Conservation (phyloP, 352 stramenopile species). For the Phytophthora hibernalis region DNA sequence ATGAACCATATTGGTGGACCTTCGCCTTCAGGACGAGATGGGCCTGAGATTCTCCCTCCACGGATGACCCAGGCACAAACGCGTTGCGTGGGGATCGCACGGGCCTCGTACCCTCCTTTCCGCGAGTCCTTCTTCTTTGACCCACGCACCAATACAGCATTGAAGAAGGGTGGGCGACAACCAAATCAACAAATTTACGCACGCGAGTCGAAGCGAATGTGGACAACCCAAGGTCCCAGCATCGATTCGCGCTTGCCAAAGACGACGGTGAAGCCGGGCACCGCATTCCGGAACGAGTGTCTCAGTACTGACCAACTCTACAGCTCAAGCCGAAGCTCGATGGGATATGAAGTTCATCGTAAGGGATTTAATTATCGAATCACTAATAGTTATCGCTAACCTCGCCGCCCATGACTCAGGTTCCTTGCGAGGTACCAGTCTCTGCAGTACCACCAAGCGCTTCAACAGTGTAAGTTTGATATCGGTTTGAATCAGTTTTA, state of each 20-base stretch:
- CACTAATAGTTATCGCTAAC: too few relatives aligned
- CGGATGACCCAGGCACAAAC: slow-evolving; percentile 26
- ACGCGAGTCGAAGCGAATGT: slow-evolving; percentile 60
- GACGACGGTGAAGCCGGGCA: slow-evolving; percentile 61
- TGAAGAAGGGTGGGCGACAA: slow-evolving; percentile 47
- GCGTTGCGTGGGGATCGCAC: slow-evolving; percentile 15
- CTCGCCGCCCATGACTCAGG: slow-evolving; percentile 24
- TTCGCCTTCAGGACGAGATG: slow-evolving; percentile 7
- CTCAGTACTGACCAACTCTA: slow-evolving; percentile 72
- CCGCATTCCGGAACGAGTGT: slow-evolving; percentile 71
- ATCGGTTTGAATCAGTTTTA: not conserved
- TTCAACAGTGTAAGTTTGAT: slow-evolving; percentile 45
- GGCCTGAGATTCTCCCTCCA: slow-evolving; percentile 17
- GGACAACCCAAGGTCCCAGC: slow-evolving; percentile 48
- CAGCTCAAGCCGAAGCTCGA: slow-evolving; percentile 57
- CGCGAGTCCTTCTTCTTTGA: slow-evolving; percentile 76
- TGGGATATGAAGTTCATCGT: slow-evolving; percentile 78
- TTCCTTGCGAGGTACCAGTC: slow-evolving; percentile 69
- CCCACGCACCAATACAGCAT: slow-evolving; percentile 48
- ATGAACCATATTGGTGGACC: slow-evolving; percentile 6
- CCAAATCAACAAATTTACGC: slow-evolving; percentile 39
- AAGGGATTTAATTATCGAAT: too few relatives aligned
- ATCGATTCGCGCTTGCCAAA: slow-evolving; percentile 62
- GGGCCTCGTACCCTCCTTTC: slow-evolving; percentile 58
- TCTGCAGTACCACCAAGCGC: slow-evolving; percentile 71